Base-by-base conservation (phyloP, 495 filamentous ascomycete species). In the Penicillium antarcticum region DNA sequence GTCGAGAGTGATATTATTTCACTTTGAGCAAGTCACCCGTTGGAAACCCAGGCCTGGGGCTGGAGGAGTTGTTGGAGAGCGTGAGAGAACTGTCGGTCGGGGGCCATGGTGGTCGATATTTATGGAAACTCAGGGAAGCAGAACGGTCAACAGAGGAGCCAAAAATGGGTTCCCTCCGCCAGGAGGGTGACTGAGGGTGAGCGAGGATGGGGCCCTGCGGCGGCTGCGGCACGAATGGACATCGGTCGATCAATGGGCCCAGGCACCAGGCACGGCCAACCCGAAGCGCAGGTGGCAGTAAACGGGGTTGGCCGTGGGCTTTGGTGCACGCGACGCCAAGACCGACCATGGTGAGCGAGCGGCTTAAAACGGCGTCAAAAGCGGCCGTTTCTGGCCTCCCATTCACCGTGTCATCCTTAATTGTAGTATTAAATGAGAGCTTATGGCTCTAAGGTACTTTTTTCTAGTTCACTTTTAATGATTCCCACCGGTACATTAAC, bases 301-400 rank as follows among this genome's bases (percentile, higher is more conserved):
- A 33, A 51, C 9, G 5, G 34, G 34, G 24, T 45, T 41, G 41
- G 46, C 41, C 46, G 53, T 55, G 46, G 53, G 34, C 41, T 19
- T 50, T 40, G 21, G n/a, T 4, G 14, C 50, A 58, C 50, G 51
- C 53, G 45, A 58, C 29, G 45, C 55, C 55, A 58, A 58, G 55
- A 35, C 49, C 55, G 39, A 7, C 45, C 8, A 51, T 41, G 29
- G 55, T 58, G 45, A 58, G 55, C 21, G 40, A 32, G 41, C 1
- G 49, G 55, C 51, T 43, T 50, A 53, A 58, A 58, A 51, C 55
- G 48, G 56, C 56, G 29, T 47, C 56, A 38, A 19, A 51, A 18
- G 47, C 31, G 38, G 56, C 56, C 56, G 24, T 55, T 59, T 59
- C 48, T 51, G 47, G 56, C 56, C 51, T 46, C 42, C 52, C 42